Evolutionary conservation across 495 filamentous ascomycete genomes (phyloP).

Genomic region (Oidiodendron maius): DNA sequence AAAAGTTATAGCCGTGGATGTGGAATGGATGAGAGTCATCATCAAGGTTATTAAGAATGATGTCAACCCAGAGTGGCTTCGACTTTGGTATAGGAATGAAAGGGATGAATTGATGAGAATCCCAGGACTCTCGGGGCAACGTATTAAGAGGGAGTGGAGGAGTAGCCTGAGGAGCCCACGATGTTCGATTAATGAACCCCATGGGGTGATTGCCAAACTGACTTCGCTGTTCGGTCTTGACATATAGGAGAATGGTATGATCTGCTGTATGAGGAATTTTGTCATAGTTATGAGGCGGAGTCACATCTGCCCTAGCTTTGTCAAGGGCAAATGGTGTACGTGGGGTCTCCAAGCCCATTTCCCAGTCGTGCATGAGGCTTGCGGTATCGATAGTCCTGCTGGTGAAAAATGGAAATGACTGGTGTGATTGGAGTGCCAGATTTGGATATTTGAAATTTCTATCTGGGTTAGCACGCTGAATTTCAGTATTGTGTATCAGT

Average conservation of each 20-base stretch:
- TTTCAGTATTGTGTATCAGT: background rate
- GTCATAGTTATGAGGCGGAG: too few species aligned
- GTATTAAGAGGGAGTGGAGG: slow-evolving; percentile 21
- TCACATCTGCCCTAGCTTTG: too few species aligned
- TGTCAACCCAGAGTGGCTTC: slow-evolving; percentile 45
- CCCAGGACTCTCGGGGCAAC: slow-evolving; percentile 33
- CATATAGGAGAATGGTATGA: slow-evolving; percentile 42
- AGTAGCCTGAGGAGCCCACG: slow-evolving; percentile 33
- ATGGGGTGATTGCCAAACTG: slow-evolving; percentile 34
- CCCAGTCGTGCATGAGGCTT: too few species aligned
- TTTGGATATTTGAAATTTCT: slow-evolving; percentile 45
- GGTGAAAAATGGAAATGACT: slow-evolving; percentile 31
- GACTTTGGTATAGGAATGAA: background rate
- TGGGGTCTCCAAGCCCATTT: too few species aligned
- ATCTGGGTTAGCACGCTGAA: background rate
- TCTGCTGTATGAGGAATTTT: slow-evolving; percentile 23
- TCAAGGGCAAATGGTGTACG: too few species aligned
- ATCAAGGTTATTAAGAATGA: slow-evolving; percentile 77
- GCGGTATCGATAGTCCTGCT: too few species aligned
- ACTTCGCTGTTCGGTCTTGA: slow-evolving; percentile 38
- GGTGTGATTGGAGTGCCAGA: slow-evolving; percentile 33
- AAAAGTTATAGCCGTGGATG: slow-evolving; percentile 73
- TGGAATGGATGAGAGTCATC: slow-evolving; percentile 51
- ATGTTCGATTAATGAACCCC: slow-evolving; percentile 43
- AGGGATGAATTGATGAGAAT: slow-evolving; percentile 33